phyloP scores from a whole-genome alignment of 139 green algal species.

The Ostreobium quekettii region DNA sequence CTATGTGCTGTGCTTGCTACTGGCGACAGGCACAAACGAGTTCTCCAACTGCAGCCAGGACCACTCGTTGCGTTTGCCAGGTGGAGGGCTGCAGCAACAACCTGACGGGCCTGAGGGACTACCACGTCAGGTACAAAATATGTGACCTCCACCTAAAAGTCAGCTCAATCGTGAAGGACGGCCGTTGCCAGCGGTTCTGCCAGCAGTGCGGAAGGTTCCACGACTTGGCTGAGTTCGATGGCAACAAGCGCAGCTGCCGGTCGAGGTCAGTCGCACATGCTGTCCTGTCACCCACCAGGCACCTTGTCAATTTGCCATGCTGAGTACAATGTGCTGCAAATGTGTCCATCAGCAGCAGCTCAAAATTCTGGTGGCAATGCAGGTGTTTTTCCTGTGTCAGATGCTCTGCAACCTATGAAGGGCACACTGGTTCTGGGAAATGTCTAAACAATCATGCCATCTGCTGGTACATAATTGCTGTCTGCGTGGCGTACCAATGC shows the following conservation, averaged over 20 bases:
- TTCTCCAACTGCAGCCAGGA: not conserved
- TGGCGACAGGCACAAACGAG: not conserved
- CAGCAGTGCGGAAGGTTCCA: slow-evolving; percentile 88
- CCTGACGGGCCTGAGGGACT: slow-evolving; percentile 64
- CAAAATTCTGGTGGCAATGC: no score
- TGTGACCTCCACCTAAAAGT: slow-evolving; percentile 65
- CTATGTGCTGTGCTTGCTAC: no score
- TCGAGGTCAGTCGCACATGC: slow-evolving; percentile 31
- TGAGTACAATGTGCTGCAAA: no score
- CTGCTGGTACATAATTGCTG: no score
- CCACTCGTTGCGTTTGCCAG: slow-evolving; percentile 25
- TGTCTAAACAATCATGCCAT: no score
- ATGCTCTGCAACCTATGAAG: no score
- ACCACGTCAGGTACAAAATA: slow-evolving; percentile 77
- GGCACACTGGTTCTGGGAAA: no score
- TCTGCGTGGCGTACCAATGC: no score
- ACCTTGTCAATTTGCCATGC: no score
- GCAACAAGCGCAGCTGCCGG: slow-evolving; percentile 67
- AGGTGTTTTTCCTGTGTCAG: no score
- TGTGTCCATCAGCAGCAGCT: no score
- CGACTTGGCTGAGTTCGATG: slow-evolving; percentile 76
- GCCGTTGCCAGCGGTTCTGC: slow-evolving; percentile 72
- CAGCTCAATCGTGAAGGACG: slow-evolving; percentile 51
- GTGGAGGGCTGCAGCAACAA: slow-evolving; percentile 51
- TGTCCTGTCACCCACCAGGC: no score